Percentiles rank a stretch among this genome's conserved stretches.
Evolutionary conservation across 352 stramenopile species (phyloP).

Genomic region (Globisporangium iwayamae): DNA sequence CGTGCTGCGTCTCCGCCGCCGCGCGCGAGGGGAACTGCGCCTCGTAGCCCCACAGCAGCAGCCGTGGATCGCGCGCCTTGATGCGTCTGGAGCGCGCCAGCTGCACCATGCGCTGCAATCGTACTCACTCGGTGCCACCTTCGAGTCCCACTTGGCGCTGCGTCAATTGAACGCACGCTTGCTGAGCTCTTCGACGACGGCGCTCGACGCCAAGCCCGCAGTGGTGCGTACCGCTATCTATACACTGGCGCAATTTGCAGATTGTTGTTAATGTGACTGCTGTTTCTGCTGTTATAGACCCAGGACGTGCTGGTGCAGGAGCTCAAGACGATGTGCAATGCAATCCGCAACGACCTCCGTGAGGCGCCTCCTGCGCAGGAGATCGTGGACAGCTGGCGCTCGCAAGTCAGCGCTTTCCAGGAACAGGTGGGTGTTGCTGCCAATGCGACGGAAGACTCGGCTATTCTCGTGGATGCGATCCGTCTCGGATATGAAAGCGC

Average conservation of each 20-base stretch:
- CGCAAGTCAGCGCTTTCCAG: constrained; percentile 28
- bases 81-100: not conserved
- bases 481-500: constrained; percentile 53
- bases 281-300: constrained; percentile 7
- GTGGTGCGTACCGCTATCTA: constrained; percentile 4
- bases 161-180: constrained; percentile 5
- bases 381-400: constrained; percentile 32
- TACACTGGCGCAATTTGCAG: not conserved
- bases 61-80: not conserved
- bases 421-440: constrained; percentile 5
- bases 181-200: constrained; percentile 11
- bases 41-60: not conserved
- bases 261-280: not conserved
- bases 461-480: constrained; percentile 29
- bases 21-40: constrained; percentile 7
- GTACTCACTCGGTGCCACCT: not conserved
- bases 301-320: constrained; percentile 28
- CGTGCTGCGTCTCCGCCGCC: constrained; percentile 17
- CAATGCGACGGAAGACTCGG: not conserved
- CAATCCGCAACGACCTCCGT: constrained; percentile 45
- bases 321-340: constrained; percentile 53
- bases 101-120: not conserved
- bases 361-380: constrained; percentile 22
- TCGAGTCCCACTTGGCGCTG: not conserved
- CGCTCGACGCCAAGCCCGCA: constrained; percentile 1